Percentiles rank a stretch among this genome's conserved stretches.
These are phyloP conservation scores for Trichothecium roseum DNA, from an alignment of 2,329 filamentous ascomycete genomes.

Conservation along the genomic window DNA sequence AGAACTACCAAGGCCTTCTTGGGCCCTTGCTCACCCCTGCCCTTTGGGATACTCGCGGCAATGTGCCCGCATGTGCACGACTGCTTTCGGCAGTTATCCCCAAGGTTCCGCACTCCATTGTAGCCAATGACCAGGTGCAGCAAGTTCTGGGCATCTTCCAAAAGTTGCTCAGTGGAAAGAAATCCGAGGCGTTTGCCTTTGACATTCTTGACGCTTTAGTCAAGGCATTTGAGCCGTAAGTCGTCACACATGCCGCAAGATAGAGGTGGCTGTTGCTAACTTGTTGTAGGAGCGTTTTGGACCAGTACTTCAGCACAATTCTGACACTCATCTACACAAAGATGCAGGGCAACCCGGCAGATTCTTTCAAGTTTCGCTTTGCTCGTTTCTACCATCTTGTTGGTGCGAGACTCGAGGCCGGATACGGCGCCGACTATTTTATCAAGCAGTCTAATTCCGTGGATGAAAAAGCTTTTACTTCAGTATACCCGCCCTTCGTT, in stretches of 20 bases:
- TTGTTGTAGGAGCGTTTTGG: slow-evolving; percentile 44
- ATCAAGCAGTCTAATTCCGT: slow-evolving; percentile 74
- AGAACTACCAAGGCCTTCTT: slow-evolving; percentile 72
- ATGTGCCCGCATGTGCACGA: slow-evolving; percentile 82
- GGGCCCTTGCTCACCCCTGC: slow-evolving; percentile 67
- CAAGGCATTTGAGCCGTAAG: slow-evolving; percentile 60
- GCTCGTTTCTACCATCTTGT: slow-evolving; percentile 92
- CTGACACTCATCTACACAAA: slow-evolving; percentile 73
- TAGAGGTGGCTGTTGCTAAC: not conserved
- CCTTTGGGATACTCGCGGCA: slow-evolving; percentile 87
- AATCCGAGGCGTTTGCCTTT: slow-evolving; percentile 77
- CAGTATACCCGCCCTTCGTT: slow-evolving; percentile 78
- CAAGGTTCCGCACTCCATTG: slow-evolving; percentile 61
- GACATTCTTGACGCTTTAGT: slow-evolving; percentile 81
- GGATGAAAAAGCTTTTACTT: slow-evolving; percentile 69
- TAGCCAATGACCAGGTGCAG: slow-evolving; percentile 72
- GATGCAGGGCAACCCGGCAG: slow-evolving; percentile 57
- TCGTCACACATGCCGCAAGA: slow-evolving; percentile 8
- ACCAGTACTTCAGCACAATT: slow-evolving; percentile 70
- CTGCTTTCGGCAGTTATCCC: slow-evolving; percentile 77
- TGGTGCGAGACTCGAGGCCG: slow-evolving; percentile 64
- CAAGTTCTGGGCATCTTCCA: slow-evolving; percentile 94
- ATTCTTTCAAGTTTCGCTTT: slow-evolving; percentile 78
- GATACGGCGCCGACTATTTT: slow-evolving; percentile 89
- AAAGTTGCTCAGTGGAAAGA: slow-evolving; percentile 70